Percentiles rank a stretch among this genome's conserved stretches.
These are phyloP conservation scores for Pleoardoris graminearum DNA, from an alignment of 2,329 filamentous ascomycete species.

Conservation along the genomic window DNA sequence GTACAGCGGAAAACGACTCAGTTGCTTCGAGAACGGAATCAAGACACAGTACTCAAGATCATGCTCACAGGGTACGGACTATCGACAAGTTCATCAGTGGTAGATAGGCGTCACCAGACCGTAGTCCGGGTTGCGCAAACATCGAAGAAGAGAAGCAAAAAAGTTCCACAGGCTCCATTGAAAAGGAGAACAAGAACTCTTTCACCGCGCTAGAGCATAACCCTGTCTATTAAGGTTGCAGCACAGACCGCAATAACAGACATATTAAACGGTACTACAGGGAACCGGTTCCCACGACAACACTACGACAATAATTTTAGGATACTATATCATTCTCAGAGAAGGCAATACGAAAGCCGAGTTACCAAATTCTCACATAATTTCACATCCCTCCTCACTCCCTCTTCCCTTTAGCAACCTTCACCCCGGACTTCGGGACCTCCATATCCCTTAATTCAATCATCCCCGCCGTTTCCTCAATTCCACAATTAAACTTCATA, in stretches of 20 bases:
- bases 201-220: not conserved
- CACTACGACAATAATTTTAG: not conserved
- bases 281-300: no score
- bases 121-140: not conserved
- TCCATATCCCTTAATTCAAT: conserved; percentile 6
- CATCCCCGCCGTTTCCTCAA: not conserved
- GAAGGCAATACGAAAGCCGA: no score
- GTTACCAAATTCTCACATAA: no score
- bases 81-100: not conserved
- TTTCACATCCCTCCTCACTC: not conserved
- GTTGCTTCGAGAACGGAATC: not conserved
- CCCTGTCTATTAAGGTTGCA: no score
- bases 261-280: no score
- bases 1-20: not conserved
- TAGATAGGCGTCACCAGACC: not conserved
- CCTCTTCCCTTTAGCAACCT: conserved; percentile 3
- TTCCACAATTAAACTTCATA: conserved; percentile 4
- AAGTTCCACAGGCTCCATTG: not conserved
- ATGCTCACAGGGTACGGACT: not conserved
- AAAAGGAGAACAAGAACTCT: not conserved
- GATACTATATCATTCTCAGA: not conserved
- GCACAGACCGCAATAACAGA: no score
- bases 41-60: not conserved
- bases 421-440: conserved; percentile 2
- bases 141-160: not conserved